Conservation (phyloP, 2,329 filamentous ascomycete genomes). For the Fusarium decemcellulare region DNA sequence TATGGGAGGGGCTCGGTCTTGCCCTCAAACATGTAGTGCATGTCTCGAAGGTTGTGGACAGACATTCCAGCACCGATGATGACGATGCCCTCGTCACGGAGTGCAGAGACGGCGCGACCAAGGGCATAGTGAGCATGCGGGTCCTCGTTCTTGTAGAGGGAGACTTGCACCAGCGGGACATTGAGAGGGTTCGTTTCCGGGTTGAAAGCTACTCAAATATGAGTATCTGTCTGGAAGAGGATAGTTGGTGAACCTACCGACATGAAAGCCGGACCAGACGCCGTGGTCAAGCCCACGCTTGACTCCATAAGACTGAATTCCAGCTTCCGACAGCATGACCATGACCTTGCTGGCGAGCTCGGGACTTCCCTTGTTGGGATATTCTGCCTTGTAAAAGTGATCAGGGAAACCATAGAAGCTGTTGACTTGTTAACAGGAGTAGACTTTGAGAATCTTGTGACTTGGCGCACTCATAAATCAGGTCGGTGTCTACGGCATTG, state of each 20-base stretch:
- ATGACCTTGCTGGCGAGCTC: slow-evolving; percentile 73
- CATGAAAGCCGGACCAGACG: slow-evolving; percentile 78
- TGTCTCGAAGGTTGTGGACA: slow-evolving; percentile 77
- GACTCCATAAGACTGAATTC: slow-evolving; percentile 71
- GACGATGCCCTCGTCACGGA: slow-evolving; percentile 77
- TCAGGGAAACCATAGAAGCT: slow-evolving; percentile 80
- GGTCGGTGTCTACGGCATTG: slow-evolving; percentile 71
- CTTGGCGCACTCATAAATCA: slow-evolving; percentile 75
- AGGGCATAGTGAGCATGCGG: slow-evolving; percentile 76
- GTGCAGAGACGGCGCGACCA: slow-evolving; percentile 74
- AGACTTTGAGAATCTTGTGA: background rate
- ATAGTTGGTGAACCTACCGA: slow-evolving; percentile 45
- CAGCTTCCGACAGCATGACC: slow-evolving; percentile 65
- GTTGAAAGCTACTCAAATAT: slow-evolving; percentile 65
- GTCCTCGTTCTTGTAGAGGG: slow-evolving; percentile 75
- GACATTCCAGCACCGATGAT: slow-evolving; percentile 83
- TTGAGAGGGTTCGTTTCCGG: slow-evolving; percentile 72
- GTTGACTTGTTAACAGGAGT: slow-evolving; percentile 29
- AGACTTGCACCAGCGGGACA: slow-evolving; percentile 81
- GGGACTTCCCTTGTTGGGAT: slow-evolving; percentile 73
- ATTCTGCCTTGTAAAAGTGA: slow-evolving; percentile 78
- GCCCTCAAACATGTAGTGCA: slow-evolving; percentile 51
- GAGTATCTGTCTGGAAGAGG: slow-evolving; percentile 1
- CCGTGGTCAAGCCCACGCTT: slow-evolving; percentile 81
- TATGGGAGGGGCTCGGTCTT: slow-evolving; percentile 67